Conservation (phyloP, 176 grass and related monocot species). For the Hsuehochloa calcarea region DNA sequence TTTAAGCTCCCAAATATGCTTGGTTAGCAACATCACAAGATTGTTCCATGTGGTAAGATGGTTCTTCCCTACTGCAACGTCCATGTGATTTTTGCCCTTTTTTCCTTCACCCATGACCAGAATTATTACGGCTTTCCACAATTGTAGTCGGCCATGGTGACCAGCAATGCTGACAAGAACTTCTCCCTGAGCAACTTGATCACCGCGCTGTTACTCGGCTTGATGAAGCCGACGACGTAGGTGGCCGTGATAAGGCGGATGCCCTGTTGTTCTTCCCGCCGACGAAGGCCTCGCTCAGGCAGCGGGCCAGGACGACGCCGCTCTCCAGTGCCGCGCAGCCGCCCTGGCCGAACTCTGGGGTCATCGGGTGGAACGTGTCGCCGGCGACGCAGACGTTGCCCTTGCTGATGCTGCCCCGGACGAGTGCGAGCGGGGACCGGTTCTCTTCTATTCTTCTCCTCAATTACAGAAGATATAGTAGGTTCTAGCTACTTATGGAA, state of each 20-base stretch:
- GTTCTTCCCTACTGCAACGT: background rate
- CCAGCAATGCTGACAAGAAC: conserved; percentile 30
- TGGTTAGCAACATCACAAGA: background rate
- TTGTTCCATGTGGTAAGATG: background rate
- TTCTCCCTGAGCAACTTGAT: conserved; percentile 50
- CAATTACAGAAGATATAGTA: too few species aligned
- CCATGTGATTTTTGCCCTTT: background rate
- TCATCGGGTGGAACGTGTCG: conserved; percentile 90
- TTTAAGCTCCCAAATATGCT: background rate
- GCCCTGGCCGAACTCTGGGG: conserved; percentile 77
- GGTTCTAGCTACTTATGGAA: too few species aligned
- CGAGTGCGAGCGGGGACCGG: conserved; percentile 61
- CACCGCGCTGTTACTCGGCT: conserved; percentile 44
- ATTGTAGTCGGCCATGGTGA: conserved; percentile 39
- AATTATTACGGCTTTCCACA: conserved; percentile 35
- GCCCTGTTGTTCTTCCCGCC: background rate
- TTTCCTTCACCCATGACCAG: background rate
- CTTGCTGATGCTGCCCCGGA: conserved; percentile 50
- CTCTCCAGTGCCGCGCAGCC: conserved; percentile 71
- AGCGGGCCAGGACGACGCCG: conserved; percentile 62
- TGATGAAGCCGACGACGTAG: conserved; percentile 50
- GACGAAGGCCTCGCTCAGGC: conserved; percentile 44
- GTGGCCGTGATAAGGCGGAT: conserved; percentile 38
- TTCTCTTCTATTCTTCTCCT: too few species aligned
- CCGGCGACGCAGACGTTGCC: conserved; percentile 67